Evolutionary conservation across 345 rosid species (phyloP), one percentile per base, ranked within the genome.

Genomic region (Lepidium didymum): DNA sequence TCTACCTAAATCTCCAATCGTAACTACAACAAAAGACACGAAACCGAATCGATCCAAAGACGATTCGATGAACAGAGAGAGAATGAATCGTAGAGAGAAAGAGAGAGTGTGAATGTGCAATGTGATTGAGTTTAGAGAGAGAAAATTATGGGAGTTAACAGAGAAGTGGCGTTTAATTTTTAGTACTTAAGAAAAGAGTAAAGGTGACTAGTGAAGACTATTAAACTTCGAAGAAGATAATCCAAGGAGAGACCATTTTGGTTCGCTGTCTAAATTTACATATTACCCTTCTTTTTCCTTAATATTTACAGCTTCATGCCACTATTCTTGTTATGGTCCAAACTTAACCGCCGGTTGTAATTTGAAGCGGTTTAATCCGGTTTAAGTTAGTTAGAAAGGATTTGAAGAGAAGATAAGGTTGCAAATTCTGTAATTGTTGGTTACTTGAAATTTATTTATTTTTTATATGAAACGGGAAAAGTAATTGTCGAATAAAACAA

Each of bases 221-320:
- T 8, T 18, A 72, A 65, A 69, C 73, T 79, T 54, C 58, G 85
- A 81, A 56, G 81, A 76, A 52, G 73, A 70, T 51, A 53, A 36
- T 67, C 36, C 6, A 29, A 29, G 21, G 21, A 19, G 68, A 52
- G 31, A 25, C 56, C 38, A 37, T 73, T 29, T 45, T 72, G 81
- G 79, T 70, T 78, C 78, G 38, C 49, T 69, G 41, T 13, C 42
- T 29, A 0, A 79, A 41, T 56, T 69, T 6, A n/a, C 4, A 11
- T n/a, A 10, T 76, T 57, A 34, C 69, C 95, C 82, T 15, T 40
- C 9, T 54, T 6, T 0, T 4, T 3, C 21, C 21, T 58, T 58
- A 66, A 56, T 70, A 78, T 62, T 84, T 78, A 87, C 92, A 60
- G 9, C 21, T 0, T 6, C 2, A 50, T 79, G 82, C 87, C 95